These are phyloP conservation scores for Harringtonia aguacate DNA, from an alignment of 2,329 filamentous ascomycete species.

Conservation along the genomic window DNA sequence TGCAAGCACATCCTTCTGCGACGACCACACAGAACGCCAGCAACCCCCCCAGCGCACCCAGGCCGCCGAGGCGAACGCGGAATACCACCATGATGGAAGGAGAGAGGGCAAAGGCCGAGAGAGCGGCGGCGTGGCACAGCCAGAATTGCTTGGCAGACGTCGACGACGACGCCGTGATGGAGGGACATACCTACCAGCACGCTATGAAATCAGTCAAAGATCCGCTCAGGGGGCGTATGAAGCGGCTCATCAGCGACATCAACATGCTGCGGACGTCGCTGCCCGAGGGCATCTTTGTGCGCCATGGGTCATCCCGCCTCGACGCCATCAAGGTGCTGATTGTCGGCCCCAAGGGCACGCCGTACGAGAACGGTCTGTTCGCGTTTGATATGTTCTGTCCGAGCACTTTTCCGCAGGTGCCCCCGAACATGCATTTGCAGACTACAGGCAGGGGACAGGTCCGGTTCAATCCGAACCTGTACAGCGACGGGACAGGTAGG, in stretches of 20 bases:
- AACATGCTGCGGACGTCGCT: constrained; percentile 32
- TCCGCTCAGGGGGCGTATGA: constrained; percentile 30
- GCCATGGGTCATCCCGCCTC: constrained; percentile 29
- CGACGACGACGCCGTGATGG: constrained; percentile 25
- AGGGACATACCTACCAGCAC: constrained; percentile 14
- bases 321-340: constrained; percentile 42
- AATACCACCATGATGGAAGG: neutral
- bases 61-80: neutral
- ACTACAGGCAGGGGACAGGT: constrained; percentile 30
- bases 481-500: constrained; percentile 34
- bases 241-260: constrained; percentile 33
- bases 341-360: constrained; percentile 35
- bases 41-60: neutral
- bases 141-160: constrained; percentile 22
- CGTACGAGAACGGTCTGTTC: constrained; percentile 43
- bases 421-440: constrained; percentile 30
- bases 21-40: neutral
- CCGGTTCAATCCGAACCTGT: constrained; percentile 41
- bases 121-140: constrained; percentile 20
- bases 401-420: constrained; percentile 26
- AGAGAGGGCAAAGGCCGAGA: constrained; percentile 7
- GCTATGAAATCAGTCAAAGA: constrained; percentile 7
- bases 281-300: constrained; percentile 39
- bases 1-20: constrained; percentile 4
- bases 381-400: constrained; percentile 41